Percentiles rank a stretch among this genome's conserved stretches.
phyloP scores from a whole-genome alignment of 2,329 filamentous ascomycete genomes.

The Stagonosporopsis rhizophila region DNA sequence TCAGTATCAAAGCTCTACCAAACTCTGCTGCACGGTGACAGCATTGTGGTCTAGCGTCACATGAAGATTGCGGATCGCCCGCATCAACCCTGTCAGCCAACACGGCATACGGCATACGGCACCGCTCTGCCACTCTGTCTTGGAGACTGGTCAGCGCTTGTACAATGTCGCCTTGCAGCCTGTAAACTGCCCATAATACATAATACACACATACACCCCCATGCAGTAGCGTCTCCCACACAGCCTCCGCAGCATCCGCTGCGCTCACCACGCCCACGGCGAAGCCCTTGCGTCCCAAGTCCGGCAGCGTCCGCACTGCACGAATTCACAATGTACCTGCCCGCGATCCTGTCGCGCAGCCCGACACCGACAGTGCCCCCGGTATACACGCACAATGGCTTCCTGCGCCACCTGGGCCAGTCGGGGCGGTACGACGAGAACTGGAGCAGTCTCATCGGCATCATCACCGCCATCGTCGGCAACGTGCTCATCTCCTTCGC shows the following conservation, averaged over 20 bases:
- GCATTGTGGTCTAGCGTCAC: constrained; percentile 27
- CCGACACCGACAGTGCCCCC: constrained; percentile 26
- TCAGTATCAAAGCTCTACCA: too few species aligned
- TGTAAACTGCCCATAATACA: constrained; percentile 3
- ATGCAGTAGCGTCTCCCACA: background rate
- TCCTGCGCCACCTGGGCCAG: constrained; percentile 19
- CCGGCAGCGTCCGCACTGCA: constrained; percentile 28
- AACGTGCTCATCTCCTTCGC: constrained; percentile 95
- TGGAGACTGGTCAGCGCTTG: background rate
- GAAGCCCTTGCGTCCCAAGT: constrained; percentile 37
- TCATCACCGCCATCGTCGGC: constrained; percentile 88
- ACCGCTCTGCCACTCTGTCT: constrained; percentile 13
- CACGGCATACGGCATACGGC: constrained; percentile 20
- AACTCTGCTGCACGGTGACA: constrained; percentile 20
- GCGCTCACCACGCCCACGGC: background rate
- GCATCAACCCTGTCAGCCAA: constrained; percentile 25
- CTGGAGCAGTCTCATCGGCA: constrained; percentile 96
- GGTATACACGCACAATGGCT: constrained; percentile 12
- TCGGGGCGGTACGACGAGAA: constrained; percentile 41
- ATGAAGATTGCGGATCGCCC: constrained; percentile 20
- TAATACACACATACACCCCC: background rate
- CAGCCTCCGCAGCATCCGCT: background rate
- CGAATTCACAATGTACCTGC: constrained; percentile 12
- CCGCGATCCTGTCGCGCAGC: constrained; percentile 24
- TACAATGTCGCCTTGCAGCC: constrained; percentile 24